Conservation (phyloP, 2,329 filamentous ascomycete genomes). For the Fusarium sambucinum region DNA sequence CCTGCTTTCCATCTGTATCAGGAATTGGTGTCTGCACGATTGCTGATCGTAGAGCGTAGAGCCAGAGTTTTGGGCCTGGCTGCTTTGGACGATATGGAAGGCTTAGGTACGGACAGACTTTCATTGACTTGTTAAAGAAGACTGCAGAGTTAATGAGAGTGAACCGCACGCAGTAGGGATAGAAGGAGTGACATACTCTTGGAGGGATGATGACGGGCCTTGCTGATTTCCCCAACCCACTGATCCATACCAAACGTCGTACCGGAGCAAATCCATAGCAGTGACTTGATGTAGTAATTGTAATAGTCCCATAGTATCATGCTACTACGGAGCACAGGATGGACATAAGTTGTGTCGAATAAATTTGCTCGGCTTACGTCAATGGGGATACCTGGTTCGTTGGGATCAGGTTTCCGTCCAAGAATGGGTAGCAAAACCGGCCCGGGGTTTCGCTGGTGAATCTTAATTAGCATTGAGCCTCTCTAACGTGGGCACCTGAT, state of each 20-base stretch:
- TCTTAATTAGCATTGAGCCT: rapidly evolving
- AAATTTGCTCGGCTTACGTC: constrained; percentile 9
- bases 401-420: not conserved
- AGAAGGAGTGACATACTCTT: not conserved
- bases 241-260: not conserved
- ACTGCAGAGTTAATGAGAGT: not conserved
- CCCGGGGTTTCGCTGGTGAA: not conserved
- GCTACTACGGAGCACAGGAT: not conserved
- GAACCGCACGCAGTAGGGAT: rapidly evolving
- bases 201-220: not conserved
- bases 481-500: rapidly evolving
- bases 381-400: constrained; percentile 3
- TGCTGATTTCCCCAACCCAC: not conserved
- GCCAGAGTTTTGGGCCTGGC: not conserved
- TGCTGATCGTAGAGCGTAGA: constrained; percentile 3
- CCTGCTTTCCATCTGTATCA: not conserved
- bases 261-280: not conserved
- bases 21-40: constrained; percentile 1
- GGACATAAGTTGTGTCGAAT: constrained; percentile 1
- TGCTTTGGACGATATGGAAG: not conserved
- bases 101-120: constrained; percentile 1
- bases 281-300: not conserved
- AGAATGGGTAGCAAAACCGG: not conserved
- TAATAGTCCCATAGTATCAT: constrained; percentile 12
- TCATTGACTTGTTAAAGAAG: constrained; percentile 12